Evolutionary conservation across 352 stramenopile genomes (phyloP), one percentile per base, ranked within the genome.

Genomic region (Pelagophyceae sp.): DNA sequence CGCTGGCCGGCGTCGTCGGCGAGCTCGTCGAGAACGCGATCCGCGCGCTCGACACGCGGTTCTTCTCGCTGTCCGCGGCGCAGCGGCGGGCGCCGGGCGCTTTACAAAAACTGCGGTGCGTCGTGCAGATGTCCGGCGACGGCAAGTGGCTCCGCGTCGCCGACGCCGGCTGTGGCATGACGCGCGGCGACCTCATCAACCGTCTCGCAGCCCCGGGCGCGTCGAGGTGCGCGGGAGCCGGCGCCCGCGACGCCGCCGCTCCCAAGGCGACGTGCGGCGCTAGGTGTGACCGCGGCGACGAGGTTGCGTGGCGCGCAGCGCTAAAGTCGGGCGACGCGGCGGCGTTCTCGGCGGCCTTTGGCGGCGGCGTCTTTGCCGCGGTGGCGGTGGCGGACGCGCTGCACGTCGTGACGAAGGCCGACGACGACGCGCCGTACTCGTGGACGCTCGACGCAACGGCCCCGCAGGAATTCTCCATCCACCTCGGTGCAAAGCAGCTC

Each of bases 141-240:
- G 23, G 58, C 58, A 27, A 11, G 58, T 67, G 58, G 58, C 5
- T 67, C 58, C 23, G 58, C n/a, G 60, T 85, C 17, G 80, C 80
- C 54, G 82, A 85, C 80, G 75, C 83, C 27, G 82, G 82, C 29
- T 40, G 29, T 1, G 82, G 82, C 50, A 81, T 85, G 78, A 85
- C 82, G 1, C 50, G 82, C 50, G 67, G 78, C 0, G 80, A 84
- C 76, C 50, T 85, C 0, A 84, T 85, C 40, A 85, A 85, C 76
- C 76, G 50, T 27, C 72, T 85, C 60, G 81, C 15, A 6, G 23
- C 58, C 58, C 58, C 58, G 23, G 58, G 58, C 23, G 58, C 27
- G 15, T 35, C 23, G 23, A 11, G 58, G 11, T 11, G 58, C 58
- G 58, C 15, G 11, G 58, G 31, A 27, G 23, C 58, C 27, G 58